phyloP scores from a whole-genome alignment of 345 rosid genomes.

The Ailanthus altissimus region DNA sequence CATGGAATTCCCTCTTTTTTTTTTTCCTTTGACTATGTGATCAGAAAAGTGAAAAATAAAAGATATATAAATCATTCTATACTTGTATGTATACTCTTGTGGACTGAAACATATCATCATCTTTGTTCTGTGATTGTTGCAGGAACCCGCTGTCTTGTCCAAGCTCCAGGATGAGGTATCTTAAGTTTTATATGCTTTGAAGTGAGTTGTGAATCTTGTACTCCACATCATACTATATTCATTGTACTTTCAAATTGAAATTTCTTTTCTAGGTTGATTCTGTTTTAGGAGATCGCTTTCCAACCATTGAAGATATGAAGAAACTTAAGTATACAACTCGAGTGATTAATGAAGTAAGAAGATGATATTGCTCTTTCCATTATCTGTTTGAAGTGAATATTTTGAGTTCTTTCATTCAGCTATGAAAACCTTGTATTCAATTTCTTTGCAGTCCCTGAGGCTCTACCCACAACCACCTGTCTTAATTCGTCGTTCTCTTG shows the following conservation, averaged over 20 bases:
- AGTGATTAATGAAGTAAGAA: slow-evolving; percentile 84
- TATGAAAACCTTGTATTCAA: slow-evolving; percentile 19
- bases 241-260: neutral
- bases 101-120: slow-evolving; percentile 17
- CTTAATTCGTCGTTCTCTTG: slow-evolving; percentile 82
- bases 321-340: slow-evolving; percentile 89
- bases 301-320: slow-evolving; percentile 81
- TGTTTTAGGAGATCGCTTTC: slow-evolving; percentile 83
- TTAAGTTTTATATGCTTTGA: neutral
- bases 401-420: slow-evolving; percentile 1
- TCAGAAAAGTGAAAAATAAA: neutral
- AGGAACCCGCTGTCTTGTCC: slow-evolving; percentile 79
- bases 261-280: slow-evolving; percentile 68
- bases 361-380: neutral
- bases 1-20: neutral
- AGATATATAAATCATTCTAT: neutral
- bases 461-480: slow-evolving; percentile 98
- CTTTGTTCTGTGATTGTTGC: slow-evolving; percentile 28
- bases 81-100: neutral
- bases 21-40: neutral
- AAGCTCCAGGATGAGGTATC: slow-evolving; percentile 90
- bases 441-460: slow-evolving; percentile 72
- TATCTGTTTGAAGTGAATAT: slow-evolving; percentile 4
- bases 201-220: slow-evolving; percentile 11
- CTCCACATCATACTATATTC: neutral